Evolutionary conservation across 2,329 filamentous ascomycete genomes (phyloP).

Genomic region (Diaporthe sp.): DNA sequence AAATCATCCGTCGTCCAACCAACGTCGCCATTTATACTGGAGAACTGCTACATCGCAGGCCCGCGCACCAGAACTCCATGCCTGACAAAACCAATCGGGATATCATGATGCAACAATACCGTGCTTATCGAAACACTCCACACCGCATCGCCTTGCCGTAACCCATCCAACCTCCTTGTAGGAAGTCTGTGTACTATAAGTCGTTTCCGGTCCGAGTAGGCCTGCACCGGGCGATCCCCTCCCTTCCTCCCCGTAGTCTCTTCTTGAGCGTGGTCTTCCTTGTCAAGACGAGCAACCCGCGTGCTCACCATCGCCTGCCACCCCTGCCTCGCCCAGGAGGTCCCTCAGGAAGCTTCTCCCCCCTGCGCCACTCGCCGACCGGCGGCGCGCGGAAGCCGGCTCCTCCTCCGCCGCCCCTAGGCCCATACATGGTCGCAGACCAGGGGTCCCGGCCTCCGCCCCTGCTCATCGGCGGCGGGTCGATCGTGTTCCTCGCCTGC

Average conservation of each 20-base stretch:
- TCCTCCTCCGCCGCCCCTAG: conserved; percentile 49
- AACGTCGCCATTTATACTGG: background rate
- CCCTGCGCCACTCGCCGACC: conserved; percentile 76
- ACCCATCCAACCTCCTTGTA: background rate
- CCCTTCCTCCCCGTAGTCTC: background rate
- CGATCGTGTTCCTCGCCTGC: conserved; percentile 49
- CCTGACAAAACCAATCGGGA: background rate
- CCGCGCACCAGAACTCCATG: background rate
- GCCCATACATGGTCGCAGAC: conserved; percentile 22
- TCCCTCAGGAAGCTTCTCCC: conserved; percentile 72
- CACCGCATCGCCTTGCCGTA: background rate
- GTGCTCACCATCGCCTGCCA: conserved; percentile 52
- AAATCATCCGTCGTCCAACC: background rate
- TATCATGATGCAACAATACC: conserved; percentile 30
- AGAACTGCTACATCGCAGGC: background rate
- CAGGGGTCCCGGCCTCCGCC: conserved; percentile 60
- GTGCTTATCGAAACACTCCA: conserved; percentile 5
- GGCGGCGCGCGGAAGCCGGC: conserved; percentile 50
- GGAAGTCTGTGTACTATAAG: background rate
- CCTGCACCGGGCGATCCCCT: background rate
- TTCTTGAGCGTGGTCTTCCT: conserved; percentile 33
- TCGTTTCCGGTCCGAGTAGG: background rate
- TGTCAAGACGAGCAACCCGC: conserved; percentile 54
- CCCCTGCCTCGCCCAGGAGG: conserved; percentile 63
- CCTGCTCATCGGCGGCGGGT: conserved; percentile 44